phyloP scores from a whole-genome alignment of 208 protist genomes.

The Crithidia fasciculata region DNA sequence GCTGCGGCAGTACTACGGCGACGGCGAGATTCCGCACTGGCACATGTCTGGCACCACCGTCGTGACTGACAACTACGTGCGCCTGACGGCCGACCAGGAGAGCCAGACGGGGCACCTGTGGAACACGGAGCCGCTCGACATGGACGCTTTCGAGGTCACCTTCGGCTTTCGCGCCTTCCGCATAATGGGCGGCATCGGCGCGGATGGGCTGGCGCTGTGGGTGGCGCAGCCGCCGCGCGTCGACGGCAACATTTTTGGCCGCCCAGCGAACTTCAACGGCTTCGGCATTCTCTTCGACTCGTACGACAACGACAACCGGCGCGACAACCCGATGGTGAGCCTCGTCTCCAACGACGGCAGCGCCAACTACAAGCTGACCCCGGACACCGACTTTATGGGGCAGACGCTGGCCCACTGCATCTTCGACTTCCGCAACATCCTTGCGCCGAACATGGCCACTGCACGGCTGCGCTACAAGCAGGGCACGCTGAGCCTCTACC shows the following conservation, averaged over 20 bases:
- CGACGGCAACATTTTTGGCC: conserved; percentile 76
- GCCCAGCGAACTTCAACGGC: conserved; percentile 67
- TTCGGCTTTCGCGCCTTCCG: conserved; percentile 75
- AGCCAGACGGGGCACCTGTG: conserved; percentile 71
- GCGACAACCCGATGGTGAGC: conserved; percentile 82
- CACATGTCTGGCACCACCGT: conserved; percentile 71
- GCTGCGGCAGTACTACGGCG: conserved; percentile 73
- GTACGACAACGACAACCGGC: conserved; percentile 87
- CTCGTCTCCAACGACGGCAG: conserved; percentile 61
- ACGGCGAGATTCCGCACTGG: conserved; percentile 84
- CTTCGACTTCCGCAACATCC: conserved; percentile 55
- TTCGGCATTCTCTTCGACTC: conserved; percentile 88
- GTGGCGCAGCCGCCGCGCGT: conserved; percentile 41
- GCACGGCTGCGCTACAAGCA: conserved; percentile 59
- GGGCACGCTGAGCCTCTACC: conserved; percentile 45
- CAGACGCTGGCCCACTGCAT: conserved; percentile 59
- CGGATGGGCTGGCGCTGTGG: conserved; percentile 88
- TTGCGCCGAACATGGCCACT: conserved; percentile 37
- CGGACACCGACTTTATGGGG: conserved; percentile 63
- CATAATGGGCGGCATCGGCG: conserved; percentile 32
- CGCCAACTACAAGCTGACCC: conserved; percentile 34
- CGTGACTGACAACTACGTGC: conserved; percentile 83
- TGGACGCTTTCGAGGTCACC: conserved; percentile 83
- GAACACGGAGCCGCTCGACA: conserved; percentile 78
- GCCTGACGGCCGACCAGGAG: conserved; percentile 68